Percentiles rank a stretch among this genome's conserved stretches.
phyloP scores from a whole-genome alignment of 495 filamentous ascomycete species.

The Rusavskia elegans region DNA sequence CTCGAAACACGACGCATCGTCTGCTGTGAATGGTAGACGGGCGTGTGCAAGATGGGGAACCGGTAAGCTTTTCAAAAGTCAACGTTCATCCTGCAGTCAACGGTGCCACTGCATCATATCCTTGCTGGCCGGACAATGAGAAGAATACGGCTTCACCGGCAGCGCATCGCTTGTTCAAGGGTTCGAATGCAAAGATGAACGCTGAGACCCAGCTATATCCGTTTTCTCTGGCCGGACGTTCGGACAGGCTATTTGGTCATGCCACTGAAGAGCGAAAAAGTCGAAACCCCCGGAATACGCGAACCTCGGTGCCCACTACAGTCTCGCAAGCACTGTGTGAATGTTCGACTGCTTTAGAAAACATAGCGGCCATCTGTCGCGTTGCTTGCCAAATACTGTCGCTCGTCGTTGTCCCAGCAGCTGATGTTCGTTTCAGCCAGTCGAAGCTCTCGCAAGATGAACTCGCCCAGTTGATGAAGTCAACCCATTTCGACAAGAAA shows the following conservation, averaged over 20 bases:
- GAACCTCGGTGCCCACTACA: neutral
- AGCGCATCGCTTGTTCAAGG: too few species aligned
- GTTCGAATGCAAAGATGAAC: too few species aligned
- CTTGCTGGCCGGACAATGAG: too few species aligned
- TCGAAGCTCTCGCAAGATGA: conserved; percentile 92
- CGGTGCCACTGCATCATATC: neutral
- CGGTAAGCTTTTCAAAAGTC: conserved; percentile 4
- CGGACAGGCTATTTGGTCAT: neutral
- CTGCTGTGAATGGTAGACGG: neutral
- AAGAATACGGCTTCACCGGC: too few species aligned
- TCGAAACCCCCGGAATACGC: neutral
- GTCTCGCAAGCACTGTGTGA: neutral
- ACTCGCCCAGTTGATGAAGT: conserved; percentile 84
- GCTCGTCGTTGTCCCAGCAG: neutral
- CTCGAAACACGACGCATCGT: neutral
- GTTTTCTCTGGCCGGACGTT: too few species aligned
- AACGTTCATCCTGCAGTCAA: neutral
- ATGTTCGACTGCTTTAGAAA: neutral
- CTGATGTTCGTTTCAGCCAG: conserved; percentile 36
- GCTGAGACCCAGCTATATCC: too few species aligned
- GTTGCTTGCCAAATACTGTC: neutral
- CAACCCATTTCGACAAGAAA: conserved; percentile 99
- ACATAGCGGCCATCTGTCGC: neutral
- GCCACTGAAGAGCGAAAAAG: neutral
- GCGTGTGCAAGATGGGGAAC: conserved; percentile 5